A percentile compares a stretch with the other conserved stretches of the same genome.
phyloP scores from a whole-genome alignment of 2,329 filamentous ascomycete species.

The Verticillium zaregamsianum region DNA sequence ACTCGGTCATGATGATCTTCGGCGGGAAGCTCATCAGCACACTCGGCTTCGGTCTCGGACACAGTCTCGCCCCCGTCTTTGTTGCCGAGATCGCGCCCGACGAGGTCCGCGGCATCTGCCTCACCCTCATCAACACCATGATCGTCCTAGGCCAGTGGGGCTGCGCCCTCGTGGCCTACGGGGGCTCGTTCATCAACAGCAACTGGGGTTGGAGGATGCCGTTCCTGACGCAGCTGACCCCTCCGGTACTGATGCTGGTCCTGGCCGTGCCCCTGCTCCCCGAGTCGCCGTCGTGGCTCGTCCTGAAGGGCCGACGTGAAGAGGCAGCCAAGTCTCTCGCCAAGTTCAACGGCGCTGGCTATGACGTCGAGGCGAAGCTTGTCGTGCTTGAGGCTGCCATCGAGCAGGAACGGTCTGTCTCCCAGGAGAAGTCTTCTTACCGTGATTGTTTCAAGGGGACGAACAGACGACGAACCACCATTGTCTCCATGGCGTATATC shows the following conservation, averaged over 20 bases:
- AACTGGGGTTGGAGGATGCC: constrained; percentile 8
- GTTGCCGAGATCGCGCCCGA: constrained; percentile 12
- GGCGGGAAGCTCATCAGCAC: constrained; percentile 10
- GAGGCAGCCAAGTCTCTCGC: constrained; percentile 28
- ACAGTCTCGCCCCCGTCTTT: constrained; percentile 12
- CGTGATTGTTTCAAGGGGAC: constrained; percentile 43
- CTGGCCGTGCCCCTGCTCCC: constrained; percentile 7
- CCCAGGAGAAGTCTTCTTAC: constrained; percentile 33
- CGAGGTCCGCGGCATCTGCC: constrained; percentile 8
- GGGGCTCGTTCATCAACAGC: constrained; percentile 4
- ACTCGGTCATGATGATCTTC: constrained; percentile 7
- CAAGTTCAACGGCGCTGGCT: constrained; percentile 20
- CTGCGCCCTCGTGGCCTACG: constrained; percentile 9
- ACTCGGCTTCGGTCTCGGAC: constrained; percentile 7
- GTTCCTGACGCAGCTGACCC: constrained; percentile 2
- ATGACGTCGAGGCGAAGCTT: constrained; percentile 21
- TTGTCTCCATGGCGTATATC: constrained; percentile 56
- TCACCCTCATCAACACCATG: constrained; percentile 7
- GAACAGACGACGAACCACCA: constrained; percentile 49
- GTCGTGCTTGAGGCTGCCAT: constrained; percentile 23
- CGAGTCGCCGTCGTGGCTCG: constrained; percentile 33
- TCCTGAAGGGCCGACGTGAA: constrained; percentile 23
- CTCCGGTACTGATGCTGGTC: not conserved
- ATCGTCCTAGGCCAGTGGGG: constrained; percentile 6
- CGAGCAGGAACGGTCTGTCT: constrained; percentile 26